phyloP scores from a whole-genome alignment of 2,329 filamentous ascomycete genomes.

The Aspergillus novoparasiticus region DNA sequence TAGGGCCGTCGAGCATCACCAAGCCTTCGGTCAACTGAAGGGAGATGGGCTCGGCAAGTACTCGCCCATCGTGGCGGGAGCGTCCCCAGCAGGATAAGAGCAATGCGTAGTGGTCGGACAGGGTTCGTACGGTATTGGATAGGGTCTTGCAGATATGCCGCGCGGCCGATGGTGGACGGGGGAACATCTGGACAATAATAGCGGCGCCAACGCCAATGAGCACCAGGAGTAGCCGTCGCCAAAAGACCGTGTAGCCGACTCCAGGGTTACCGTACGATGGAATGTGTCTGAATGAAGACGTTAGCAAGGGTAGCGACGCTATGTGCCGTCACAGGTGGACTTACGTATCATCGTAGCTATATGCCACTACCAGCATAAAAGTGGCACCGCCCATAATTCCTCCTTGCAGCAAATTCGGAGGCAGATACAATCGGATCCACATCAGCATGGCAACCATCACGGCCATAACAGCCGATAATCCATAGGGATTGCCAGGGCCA shows the following conservation, averaged over 20 bases:
- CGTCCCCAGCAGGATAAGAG: conserved; percentile 50
- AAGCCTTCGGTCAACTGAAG: conserved; percentile 38
- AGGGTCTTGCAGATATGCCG: conserved; percentile 50
- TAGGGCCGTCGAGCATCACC: conserved; percentile 35
- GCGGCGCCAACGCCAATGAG: conserved; percentile 50
- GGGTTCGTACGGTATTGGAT: conserved; percentile 45
- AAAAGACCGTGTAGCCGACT: conserved; percentile 52
- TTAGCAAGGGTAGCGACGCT: not conserved
- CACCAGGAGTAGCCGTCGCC: conserved; percentile 48
- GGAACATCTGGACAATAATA: conserved; percentile 51
- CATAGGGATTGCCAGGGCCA: conserved; percentile 54
- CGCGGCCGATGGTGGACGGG: conserved; percentile 51
- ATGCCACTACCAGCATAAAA: conserved; percentile 49
- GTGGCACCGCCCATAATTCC: conserved; percentile 48
- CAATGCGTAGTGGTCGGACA: conserved; percentile 55
- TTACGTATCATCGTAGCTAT: conserved; percentile 51
- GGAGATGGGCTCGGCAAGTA: conserved; percentile 34
- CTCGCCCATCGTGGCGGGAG: conserved; percentile 22
- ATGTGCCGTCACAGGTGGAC: conserved; percentile 20
- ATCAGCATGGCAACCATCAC: conserved; percentile 36
- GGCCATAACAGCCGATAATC: conserved; percentile 47
- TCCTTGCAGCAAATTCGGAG: conserved; percentile 34
- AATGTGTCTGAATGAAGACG: conserved; percentile 36
- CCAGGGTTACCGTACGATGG: conserved; percentile 51
- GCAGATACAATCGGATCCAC: conserved; percentile 38